Base-by-base conservation (phyloP, 257 asterid genomes). In the Solanum gracilifrons region DNA sequence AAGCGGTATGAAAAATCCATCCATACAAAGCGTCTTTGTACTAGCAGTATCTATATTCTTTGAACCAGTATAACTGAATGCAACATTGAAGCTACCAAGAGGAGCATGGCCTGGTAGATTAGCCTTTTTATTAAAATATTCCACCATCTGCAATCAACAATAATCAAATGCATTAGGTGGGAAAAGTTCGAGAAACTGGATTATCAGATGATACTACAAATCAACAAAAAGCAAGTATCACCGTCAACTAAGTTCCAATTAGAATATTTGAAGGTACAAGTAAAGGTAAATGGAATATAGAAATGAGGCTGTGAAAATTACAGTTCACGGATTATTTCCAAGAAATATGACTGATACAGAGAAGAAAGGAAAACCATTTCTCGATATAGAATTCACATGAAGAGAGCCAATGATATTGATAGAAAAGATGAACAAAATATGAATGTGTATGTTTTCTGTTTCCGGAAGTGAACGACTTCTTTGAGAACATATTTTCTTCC, bases 1-100 rank as follows among this genome's bases (percentile, higher is more conserved):
- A 51, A 95, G 94, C 31, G 98, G 98, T 64, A 96, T 92, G 94
- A 94, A 96, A 90, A 90, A 88, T 8, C 98, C 98, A 89, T 96
- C 98, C 86, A 92, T 88, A 92, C 96, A 93, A 82, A 96, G 98
- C 15, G 98, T 89, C 90, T 95, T 96, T 16, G 98, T 95, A 86
- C 93, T 88, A 77, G 94, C 94, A 43, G 95, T 91, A 91, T 96
- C 98, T 75, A 90, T 43, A 75, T 93, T 91, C 90, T 90, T 93
- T 27, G 96, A 92, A 73, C 96, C 93, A n/a, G 95, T 89, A 80
- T 90, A 96, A 91, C 96, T 96, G 90, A 96, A 96, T 69, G 94
- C 94, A 35, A 94, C 92, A 89, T 91, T 96, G 93, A 94, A 95
- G 86, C 96, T 90, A 86, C 98, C 98, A 27, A 95, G 95, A 41